Percentiles rank a stretch among this genome's conserved stretches.
Evolutionary conservation across 768 basidiomycete species (phyloP).

Genomic region (Piloderma croceum): DNA sequence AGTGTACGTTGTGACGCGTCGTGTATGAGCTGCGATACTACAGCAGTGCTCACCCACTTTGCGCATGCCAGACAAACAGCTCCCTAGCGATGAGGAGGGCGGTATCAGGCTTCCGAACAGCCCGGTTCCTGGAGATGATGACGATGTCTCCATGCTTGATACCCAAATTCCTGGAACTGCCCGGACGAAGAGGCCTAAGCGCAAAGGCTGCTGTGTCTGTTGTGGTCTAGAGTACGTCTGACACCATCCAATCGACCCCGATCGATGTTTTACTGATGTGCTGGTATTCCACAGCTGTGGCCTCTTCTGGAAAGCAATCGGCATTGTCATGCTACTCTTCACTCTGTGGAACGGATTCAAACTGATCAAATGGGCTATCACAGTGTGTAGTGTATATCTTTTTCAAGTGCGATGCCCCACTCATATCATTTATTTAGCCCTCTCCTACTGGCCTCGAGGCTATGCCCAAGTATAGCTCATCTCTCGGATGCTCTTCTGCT

Average conservation of each 20-base stretch:
- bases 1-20: slow-evolving; percentile 32
- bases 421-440: slow-evolving; percentile 28
- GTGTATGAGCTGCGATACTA: background rate
- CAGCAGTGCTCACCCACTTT: background rate
- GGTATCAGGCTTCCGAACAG: slow-evolving; percentile 22
- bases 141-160: slow-evolving; percentile 28
- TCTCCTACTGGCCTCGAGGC: slow-evolving; percentile 46
- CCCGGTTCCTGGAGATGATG: slow-evolving; percentile 29
- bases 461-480: slow-evolving; percentile 51
- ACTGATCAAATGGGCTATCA: slow-evolving; percentile 42
- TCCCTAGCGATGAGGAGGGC: slow-evolving; percentile 38
- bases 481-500: slow-evolving; percentile 44
- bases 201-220: slow-evolving; percentile 42
- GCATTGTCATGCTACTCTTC: slow-evolving; percentile 40
- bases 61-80: slow-evolving; percentile 33
- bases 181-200: slow-evolving; percentile 28
- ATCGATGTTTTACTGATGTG: background rate
- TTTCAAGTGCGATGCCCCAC: background rate
- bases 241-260: slow-evolving; percentile 12
- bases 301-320: slow-evolving; percentile 51
- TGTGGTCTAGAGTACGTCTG: slow-evolving; percentile 42
- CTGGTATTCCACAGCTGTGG: slow-evolving; percentile 33
- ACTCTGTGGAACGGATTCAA: slow-evolving; percentile 38
- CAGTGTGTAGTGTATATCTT: slow-evolving; percentile 27
- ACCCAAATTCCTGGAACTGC: slow-evolving; percentile 24